Evolutionary conservation across 176 grass and related monocot genomes (phyloP).

Genomic region (Triticum timopheevii): DNA sequence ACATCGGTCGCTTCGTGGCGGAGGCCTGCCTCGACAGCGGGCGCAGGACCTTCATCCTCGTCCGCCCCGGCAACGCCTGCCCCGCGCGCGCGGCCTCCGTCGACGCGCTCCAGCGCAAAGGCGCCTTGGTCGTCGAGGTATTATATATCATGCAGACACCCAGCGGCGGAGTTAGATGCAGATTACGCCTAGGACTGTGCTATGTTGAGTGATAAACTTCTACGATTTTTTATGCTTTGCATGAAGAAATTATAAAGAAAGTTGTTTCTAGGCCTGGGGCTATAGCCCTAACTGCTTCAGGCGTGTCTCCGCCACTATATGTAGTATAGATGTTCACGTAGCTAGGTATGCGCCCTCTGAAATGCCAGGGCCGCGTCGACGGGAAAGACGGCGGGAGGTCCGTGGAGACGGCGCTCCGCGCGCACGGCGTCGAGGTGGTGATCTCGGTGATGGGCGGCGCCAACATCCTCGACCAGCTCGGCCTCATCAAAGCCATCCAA

Average conservation of each 20-base stretch:
- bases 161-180: no score
- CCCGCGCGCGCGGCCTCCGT: slow-evolving; percentile 33
- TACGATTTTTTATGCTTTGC: no score
- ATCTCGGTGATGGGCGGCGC: slow-evolving; percentile 68
- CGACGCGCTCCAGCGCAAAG: slow-evolving; percentile 48
- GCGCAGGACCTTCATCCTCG: slow-evolving; percentile 52
- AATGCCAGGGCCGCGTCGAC: background rate
- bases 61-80: slow-evolving; percentile 39
- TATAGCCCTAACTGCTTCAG: no score
- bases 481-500: slow-evolving; percentile 53
- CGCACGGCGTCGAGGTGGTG: slow-evolving; percentile 54
- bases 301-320: background rate
- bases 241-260: no score
- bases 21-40: slow-evolving; percentile 63
- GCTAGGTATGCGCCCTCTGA: background rate
- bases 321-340: no score
- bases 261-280: no score
- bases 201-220: no score
- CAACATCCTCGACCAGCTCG: slow-evolving; percentile 64
- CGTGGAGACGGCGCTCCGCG: slow-evolving; percentile 44
- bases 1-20: slow-evolving; percentile 73
- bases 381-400: slow-evolving; percentile 28
- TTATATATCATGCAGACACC: background rate
- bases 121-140: slow-evolving; percentile 64
- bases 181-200: no score